phyloP scores from a whole-genome alignment of 768 basidiomycete species.

The Trametes punicea region DNA sequence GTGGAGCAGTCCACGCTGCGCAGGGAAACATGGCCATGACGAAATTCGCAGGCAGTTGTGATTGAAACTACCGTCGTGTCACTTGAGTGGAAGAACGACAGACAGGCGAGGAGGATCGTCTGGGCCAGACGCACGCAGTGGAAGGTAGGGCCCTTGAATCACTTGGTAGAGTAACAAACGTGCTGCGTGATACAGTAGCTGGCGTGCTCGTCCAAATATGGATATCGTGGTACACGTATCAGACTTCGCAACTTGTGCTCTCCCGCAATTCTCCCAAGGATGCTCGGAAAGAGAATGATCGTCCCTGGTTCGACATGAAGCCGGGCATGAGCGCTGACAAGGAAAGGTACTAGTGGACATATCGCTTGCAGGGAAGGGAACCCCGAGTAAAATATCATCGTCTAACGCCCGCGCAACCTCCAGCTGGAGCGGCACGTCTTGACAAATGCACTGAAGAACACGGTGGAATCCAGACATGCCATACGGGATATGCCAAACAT shows the following conservation, averaged over 20 bases:
- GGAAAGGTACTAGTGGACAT: neutral
- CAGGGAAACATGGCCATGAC: neutral
- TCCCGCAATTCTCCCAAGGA: neutral
- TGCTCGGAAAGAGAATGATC: neutral
- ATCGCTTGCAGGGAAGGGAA: no score
- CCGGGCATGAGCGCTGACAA: constrained; percentile 1
- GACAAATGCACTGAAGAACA: no score
- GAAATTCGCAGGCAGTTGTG: neutral
- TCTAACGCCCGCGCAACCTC: no score
- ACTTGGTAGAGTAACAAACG: no score
- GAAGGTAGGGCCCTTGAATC: no score
- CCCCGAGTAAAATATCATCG: no score
- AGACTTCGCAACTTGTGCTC: neutral
- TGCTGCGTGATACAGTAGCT: no score
- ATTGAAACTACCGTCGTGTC: neutral
- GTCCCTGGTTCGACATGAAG: constrained; percentile 1
- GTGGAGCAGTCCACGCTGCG: neutral
- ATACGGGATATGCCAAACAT: no score
- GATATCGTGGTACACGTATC: neutral
- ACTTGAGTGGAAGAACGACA: no score
- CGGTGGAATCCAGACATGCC: no score
- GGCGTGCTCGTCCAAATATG: neutral
- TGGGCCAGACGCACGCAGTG: no score
- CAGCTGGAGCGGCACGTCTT: no score
- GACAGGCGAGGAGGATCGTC: neutral